These are phyloP conservation scores for Arctium lappa DNA, from an alignment of 129 eudicot species.

Conservation along the genomic window DNA sequence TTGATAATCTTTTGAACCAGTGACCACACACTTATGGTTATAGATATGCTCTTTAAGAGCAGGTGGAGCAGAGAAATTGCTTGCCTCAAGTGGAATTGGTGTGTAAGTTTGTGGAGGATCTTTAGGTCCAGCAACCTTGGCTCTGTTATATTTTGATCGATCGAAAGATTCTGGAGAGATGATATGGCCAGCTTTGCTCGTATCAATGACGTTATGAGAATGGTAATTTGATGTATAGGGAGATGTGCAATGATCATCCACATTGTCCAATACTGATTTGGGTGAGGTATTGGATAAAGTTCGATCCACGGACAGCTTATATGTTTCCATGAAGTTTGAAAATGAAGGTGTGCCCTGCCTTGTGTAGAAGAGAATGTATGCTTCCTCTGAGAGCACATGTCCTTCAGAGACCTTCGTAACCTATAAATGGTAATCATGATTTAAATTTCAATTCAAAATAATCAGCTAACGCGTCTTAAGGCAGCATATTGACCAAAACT, in stretches of 20 bases:
- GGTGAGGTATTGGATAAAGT: slow-evolving; percentile 59
- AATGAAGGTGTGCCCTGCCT: slow-evolving; percentile 69
- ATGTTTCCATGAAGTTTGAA: slow-evolving; percentile 54
- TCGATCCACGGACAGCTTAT: slow-evolving; percentile 31
- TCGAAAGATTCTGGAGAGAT: too few relatives aligned
- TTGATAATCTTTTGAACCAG: not conserved
- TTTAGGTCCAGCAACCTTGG: slow-evolving; percentile 12
- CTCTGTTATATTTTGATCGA: not conserved
- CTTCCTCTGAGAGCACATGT: slow-evolving; percentile 58
- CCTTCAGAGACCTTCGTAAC: slow-evolving; percentile 54
- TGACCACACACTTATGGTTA: not conserved
- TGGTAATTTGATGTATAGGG: not conserved
- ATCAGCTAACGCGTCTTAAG: too few relatives aligned
- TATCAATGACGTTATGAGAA: slow-evolving; percentile 7
- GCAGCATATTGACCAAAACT: too few relatives aligned
- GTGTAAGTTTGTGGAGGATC: slow-evolving; percentile 1
- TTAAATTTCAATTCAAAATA: too few relatives aligned
- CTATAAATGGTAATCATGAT: slow-evolving; percentile 23
- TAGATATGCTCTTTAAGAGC: slow-evolving; percentile 19
- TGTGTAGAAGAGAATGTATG: slow-evolving; percentile 79
- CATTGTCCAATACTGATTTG: slow-evolving; percentile 67
- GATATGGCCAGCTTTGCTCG: not conserved
- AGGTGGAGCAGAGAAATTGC: slow-evolving; percentile 4
- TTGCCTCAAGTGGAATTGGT: slow-evolving; percentile 21
- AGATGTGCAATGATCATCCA: slow-evolving; percentile 16